Evolutionary conservation across 1,284 basidiomycete genomes (phyloP).

Genomic region (Marasmius sp.): DNA sequence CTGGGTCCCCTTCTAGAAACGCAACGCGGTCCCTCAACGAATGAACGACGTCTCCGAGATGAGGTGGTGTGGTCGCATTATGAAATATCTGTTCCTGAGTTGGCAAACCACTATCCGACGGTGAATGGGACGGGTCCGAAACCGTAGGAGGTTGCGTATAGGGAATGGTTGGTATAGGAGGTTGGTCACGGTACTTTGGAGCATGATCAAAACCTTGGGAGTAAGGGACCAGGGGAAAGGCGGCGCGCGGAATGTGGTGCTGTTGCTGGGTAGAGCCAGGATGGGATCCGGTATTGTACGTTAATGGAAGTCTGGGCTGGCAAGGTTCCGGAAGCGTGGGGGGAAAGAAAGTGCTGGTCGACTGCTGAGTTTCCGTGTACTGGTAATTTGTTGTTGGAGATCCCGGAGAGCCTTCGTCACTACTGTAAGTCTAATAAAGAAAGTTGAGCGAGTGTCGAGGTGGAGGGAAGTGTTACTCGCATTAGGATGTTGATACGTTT

Average conservation of each 20-base stretch:
- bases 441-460: neutral
- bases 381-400: neutral
- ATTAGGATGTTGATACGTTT: no score
- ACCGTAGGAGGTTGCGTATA: no score
- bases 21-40: conserved; percentile 6
- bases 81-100: neutral
- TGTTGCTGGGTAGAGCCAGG: neutral
- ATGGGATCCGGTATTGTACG: neutral
- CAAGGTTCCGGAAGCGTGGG: neutral
- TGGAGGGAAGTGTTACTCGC: neutral
- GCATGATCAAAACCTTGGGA: neutral
- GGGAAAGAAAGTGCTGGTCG: neutral
- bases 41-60: conserved; percentile 2
- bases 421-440: neutral
- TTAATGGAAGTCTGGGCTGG: neutral
- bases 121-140: neutral
- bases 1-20: conserved; percentile 8
- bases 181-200: neutral
- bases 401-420: neutral
- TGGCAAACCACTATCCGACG: neutral
- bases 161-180: neutral
- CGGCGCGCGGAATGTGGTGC: neutral
- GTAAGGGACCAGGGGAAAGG: neutral
- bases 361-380: neutral
- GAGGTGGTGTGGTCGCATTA: neutral